Base-by-base conservation (phyloP, 129 eudicot genomes). In the Flaveria sonorensis region DNA sequence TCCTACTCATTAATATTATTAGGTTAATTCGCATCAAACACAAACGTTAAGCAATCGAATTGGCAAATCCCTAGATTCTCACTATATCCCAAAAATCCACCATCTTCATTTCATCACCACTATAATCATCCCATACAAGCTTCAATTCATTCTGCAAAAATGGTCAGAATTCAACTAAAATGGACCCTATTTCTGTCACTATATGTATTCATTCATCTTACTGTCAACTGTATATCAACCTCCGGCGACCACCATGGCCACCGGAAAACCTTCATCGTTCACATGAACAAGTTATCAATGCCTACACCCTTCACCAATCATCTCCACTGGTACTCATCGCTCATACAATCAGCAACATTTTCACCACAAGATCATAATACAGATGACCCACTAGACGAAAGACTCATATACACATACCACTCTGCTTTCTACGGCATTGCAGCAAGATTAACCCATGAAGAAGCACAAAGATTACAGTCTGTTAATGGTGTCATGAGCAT, bases 401-500 rank as follows among this genome's bases (percentile, higher is more conserved):
- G 89, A 36, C 69, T 90, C 16, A 19, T 90, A 32, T 90, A 90
- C 80, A 82, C 56, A 21, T 90, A 90, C 82, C 82, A 80, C 13
- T 76, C 87, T 3, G 93, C 93, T 32, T 83, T 90, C 68, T 89
- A 90, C 53, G 96, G 93, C 69, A 72, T 86, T 48, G 92, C 96
- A 24, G 93, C 89, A 57, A 80, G 72, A 26, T 83, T 90, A 8
- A 86, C 75, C 13, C 74, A 66, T 2, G 78, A 90, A 72, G 91
- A 88, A 73, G 86, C 68, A 6, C 73, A 80, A 23, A 76, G 21
- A 36, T 65, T 90, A 8, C 61, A 61, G 28, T 50, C 60, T 63
- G 68, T 55, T 23, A 23, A 77, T 15, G 96, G 87, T 4, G 93
- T 90, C 0, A 13, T 90, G 60, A 78, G 87, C 14, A 77, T 86